A percentile compares a stretch with the other conserved stretches of the same genome.
Evolutionary conservation across 345 rosid species (phyloP).

Genomic region (Populus pruinosa): DNA sequence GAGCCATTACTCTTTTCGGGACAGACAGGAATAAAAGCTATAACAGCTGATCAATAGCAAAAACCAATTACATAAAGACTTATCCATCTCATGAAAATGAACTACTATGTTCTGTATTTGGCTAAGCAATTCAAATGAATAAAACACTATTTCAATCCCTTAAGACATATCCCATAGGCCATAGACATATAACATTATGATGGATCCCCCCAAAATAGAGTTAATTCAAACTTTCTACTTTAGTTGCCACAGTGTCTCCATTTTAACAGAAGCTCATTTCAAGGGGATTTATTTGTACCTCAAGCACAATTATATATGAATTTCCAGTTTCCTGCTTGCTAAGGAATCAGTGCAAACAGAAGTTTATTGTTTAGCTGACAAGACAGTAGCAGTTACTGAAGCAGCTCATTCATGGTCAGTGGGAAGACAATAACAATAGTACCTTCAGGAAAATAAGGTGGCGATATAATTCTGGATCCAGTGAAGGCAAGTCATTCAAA

Average conservation of each 20-base stretch:
- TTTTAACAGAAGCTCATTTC: neutral
- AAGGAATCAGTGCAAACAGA: neutral
- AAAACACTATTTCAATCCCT: neutral
- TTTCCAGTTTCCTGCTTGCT: neutral
- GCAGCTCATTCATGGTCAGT: neutral
- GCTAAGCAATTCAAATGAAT: neutral
- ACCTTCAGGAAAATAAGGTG: conserved; percentile 98
- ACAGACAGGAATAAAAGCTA: neutral
- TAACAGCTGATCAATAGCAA: neutral
- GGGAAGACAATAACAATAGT: conserved; percentile 4
- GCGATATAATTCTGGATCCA: conserved; percentile 93
- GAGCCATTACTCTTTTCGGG: neutral
- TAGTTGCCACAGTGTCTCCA: neutral
- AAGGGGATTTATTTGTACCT: neutral
- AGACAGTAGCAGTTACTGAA: neutral
- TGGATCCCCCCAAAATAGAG: neutral
- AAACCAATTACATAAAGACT: neutral
- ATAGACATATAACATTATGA: neutral
- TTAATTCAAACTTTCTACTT: neutral
- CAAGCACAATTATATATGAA: neutral
- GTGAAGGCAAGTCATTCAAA: conserved; percentile 91
- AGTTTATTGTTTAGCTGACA: neutral
- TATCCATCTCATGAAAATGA: neutral
- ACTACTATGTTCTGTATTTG: neutral
- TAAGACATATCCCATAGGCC: neutral